Conservation (phyloP, 1,139 yeast species). For the Geotrichum australiense region DNA sequence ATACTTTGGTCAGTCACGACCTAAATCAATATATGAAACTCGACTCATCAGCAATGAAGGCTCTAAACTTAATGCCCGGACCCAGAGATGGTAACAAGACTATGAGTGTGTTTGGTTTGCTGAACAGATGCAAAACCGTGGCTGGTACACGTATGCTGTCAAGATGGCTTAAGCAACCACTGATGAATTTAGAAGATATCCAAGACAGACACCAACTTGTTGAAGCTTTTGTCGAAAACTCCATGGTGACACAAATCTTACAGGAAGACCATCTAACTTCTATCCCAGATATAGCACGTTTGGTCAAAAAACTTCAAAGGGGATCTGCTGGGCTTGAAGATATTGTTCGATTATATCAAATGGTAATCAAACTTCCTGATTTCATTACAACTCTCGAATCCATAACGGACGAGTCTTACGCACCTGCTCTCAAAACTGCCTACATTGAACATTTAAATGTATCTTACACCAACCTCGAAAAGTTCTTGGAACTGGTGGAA, state of each 20-base stretch:
- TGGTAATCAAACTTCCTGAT: constrained; percentile 64
- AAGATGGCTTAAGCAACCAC: constrained; percentile 95
- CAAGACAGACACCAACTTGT: constrained; percentile 66
- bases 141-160: constrained; percentile 81
- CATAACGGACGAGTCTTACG: constrained; percentile 23
- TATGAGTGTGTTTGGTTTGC: constrained; percentile 68
- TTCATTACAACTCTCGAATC: constrained; percentile 48
- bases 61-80: constrained; percentile 76
- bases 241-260: constrained; percentile 53
- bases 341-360: constrained; percentile 82
- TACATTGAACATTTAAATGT: constrained; percentile 57
- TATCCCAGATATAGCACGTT: constrained; percentile 76
- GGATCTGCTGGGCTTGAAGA: constrained; percentile 64
- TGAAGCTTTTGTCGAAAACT: constrained; percentile 59
- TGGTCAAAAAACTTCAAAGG: constrained; percentile 56
- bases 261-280: constrained; percentile 61
- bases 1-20: constrained; percentile 56
- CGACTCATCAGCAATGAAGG: constrained; percentile 83
- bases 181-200: constrained; percentile 56
- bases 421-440: constrained; percentile 35
- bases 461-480: constrained; percentile 47
- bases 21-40: constrained; percentile 75
- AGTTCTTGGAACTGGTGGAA: constrained; percentile 80
- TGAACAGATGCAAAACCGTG: constrained; percentile 79
- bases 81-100: constrained; percentile 44